Evolutionary conservation across 768 basidiomycete genomes (phyloP), one percentile per base, ranked within the genome.

Genomic region (Auricularia auricula-judae): DNA sequence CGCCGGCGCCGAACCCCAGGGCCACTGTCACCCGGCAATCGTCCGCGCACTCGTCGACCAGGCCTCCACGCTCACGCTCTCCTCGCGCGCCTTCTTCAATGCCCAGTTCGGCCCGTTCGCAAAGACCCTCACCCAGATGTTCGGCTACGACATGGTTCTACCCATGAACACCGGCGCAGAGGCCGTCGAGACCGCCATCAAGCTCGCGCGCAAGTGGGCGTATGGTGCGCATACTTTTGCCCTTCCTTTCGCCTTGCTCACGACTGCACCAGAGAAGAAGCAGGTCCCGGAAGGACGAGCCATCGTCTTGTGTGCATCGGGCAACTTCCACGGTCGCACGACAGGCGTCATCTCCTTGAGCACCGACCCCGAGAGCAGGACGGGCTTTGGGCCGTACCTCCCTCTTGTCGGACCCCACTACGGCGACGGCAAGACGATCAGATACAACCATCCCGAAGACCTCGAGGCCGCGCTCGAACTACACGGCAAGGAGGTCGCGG

Each of bases 161-260:
- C 95, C 96, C 29, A 97, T 98, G 94, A 99, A 99, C 81, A 98
- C 96, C 0, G 96, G 96, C 58, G 94, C 94, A 0, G 97, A 99
- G 72, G 97, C 97, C 7, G 97, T 98, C 63, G 97, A 99, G 78
- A 97, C 95, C 0, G 85, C 88, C n/a, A 75, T 99, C 73, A 99
- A 99, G 81, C 82, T 98, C 18, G 88, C 97, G 0, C 78, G 97
- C 69, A 98, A 98, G 78, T 98, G 97, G 97, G 96, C 89, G 2
- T 66, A 51, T 21, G 47, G 47, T 51, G 21, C 3, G 47, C 21
- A 16, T n/a, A n/a, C n/a, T n/a, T n/a, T n/a, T n/a, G n/a, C n/a
- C n/a, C n/a, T n/a, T n/a, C n/a, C n/a, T n/a, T n/a, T n/a, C n/a
- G n/a, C n/a, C n/a, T n/a, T n/a, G n/a, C n/a, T n/a, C n/a, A n/a